Percentiles rank a stretch among this genome's conserved stretches.
These are phyloP conservation scores for Talaromyces sp. DNA, from an alignment of 2,329 filamentous ascomycete genomes.

Conservation along the genomic window DNA sequence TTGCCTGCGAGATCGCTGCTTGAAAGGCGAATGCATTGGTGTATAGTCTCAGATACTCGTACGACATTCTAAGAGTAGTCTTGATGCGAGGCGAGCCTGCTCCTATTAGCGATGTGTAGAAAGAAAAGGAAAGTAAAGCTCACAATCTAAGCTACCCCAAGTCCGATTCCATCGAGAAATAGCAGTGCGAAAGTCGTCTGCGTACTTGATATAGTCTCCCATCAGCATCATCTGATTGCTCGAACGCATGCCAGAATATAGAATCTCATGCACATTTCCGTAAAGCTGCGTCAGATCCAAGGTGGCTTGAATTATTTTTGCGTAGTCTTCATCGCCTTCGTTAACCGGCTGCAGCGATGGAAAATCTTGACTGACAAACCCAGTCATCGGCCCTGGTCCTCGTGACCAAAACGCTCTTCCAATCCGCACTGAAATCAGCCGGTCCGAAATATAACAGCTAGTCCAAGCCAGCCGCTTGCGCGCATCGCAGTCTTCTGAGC, in stretches of 20 bases:
- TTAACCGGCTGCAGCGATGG: slow-evolving; percentile 56
- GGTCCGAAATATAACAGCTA: slow-evolving; percentile 61
- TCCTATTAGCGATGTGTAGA: slow-evolving; percentile 6
- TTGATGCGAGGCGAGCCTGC: slow-evolving; percentile 60
- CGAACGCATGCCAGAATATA: slow-evolving; percentile 65
- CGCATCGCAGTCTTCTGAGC: slow-evolving; percentile 54
- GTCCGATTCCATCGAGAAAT: slow-evolving; percentile 66
- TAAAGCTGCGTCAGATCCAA: slow-evolving; percentile 67
- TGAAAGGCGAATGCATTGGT: slow-evolving; percentile 73
- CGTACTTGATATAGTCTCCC: slow-evolving; percentile 68
- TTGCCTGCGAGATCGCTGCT: slow-evolving; percentile 55
- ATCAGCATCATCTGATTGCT: slow-evolving; percentile 65
- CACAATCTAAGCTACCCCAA: slow-evolving; percentile 62
- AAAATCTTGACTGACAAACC: slow-evolving; percentile 60
- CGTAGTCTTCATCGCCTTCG: slow-evolving; percentile 60
- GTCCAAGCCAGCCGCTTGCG: slow-evolving; percentile 65
- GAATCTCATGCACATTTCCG: slow-evolving; percentile 66
- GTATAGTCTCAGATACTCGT: slow-evolving; percentile 67
- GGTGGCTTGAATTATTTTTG: slow-evolving; percentile 64
- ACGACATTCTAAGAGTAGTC: slow-evolving; percentile 61
- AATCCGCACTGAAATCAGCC: slow-evolving; percentile 64
- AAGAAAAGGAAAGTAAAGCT: slow-evolving; percentile 13
- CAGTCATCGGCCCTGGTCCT: slow-evolving; percentile 61
- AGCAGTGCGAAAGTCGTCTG: slow-evolving; percentile 65
- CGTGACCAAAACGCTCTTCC: slow-evolving; percentile 70